These are phyloP conservation scores for Kingdonia uniflora DNA, from an alignment of 164 flowering plant species.

Conservation along the genomic window DNA sequence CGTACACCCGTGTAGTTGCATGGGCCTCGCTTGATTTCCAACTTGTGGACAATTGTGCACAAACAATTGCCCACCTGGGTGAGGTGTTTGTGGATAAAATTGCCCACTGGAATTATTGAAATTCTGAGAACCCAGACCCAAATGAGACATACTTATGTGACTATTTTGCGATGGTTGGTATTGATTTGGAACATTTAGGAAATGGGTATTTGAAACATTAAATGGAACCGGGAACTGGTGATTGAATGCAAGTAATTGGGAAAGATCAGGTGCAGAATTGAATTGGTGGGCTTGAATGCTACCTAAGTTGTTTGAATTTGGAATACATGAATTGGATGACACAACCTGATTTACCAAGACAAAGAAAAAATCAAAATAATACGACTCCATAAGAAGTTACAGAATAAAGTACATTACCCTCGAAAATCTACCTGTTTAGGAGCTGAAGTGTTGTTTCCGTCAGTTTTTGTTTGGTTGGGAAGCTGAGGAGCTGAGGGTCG, in stretches of 20 bases:
- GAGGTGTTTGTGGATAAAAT: conserved; percentile 2
- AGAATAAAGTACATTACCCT: too few species aligned
- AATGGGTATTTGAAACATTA: conserved; percentile 3
- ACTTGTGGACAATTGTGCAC: neutral
- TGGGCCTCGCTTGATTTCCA: neutral
- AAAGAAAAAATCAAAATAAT: too few species aligned
- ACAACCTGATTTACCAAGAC: too few species aligned
- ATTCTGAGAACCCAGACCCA: conserved; percentile 1
- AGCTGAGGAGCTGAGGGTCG: too few species aligned
- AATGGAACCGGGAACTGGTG: conserved; percentile 1
- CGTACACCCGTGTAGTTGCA: neutral
- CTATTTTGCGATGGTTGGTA: conserved; percentile 5
- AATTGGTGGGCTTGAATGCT: neutral
- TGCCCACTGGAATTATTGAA: neutral
- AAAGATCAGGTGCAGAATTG: neutral
- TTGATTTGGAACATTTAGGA: conserved; percentile 4
- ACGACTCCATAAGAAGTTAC: too few species aligned
- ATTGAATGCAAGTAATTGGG: neutral
- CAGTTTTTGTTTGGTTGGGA: too few species aligned
- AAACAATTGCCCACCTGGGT: conserved; percentile 8
- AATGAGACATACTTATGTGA: conserved; percentile 2
- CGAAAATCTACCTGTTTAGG: too few species aligned
- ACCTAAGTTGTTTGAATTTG: neutral
- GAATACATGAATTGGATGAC: neutral
- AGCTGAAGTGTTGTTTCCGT: too few species aligned